Evolutionary conservation across 2,329 filamentous ascomycete species (phyloP).

Genomic region (Thielaviopsis ethacetica): DNA sequence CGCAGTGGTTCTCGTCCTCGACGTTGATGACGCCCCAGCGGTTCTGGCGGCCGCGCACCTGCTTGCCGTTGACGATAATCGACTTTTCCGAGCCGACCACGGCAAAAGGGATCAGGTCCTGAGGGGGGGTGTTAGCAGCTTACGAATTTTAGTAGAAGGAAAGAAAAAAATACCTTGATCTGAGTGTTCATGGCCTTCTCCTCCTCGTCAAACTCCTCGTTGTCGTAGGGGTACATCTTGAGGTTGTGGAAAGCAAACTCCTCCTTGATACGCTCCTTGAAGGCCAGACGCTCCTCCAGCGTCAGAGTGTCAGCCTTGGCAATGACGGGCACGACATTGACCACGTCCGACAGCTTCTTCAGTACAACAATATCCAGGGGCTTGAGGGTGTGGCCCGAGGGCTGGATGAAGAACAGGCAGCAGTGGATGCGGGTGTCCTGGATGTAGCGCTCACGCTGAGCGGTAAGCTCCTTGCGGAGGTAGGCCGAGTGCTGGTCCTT

Average conservation of each 20-base stretch:
- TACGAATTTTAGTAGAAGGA: too few relatives aligned
- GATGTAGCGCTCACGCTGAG: slow-evolving; percentile 97
- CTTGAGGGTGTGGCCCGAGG: slow-evolving; percentile 94
- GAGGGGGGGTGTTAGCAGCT: slow-evolving; percentile 21
- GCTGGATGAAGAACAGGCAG: slow-evolving; percentile 99
- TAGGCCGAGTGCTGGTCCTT: slow-evolving; percentile 99
- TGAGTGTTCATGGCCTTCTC: slow-evolving; percentile 84
- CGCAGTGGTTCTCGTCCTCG: slow-evolving; percentile 98
- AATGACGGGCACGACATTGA: slow-evolving; percentile 97
- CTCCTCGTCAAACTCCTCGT: slow-evolving; percentile 95
- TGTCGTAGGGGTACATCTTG: slow-evolving; percentile 99
- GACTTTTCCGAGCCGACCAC: slow-evolving; percentile 97
- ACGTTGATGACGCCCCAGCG: slow-evolving; percentile 99
- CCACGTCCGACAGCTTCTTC: slow-evolving; percentile 98
- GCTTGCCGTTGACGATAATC: slow-evolving; percentile 93
- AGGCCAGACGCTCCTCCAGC: slow-evolving; percentile 82
- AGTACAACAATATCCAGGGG: slow-evolving; percentile 98
- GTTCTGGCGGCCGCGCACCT: slow-evolving; percentile 95
- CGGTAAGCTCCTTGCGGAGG: slow-evolving; percentile 96
- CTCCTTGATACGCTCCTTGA: slow-evolving; percentile 99
- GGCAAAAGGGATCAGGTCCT: slow-evolving; percentile 92
- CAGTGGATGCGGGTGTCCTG: slow-evolving; percentile 98
- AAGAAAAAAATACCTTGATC: slow-evolving; percentile 62
- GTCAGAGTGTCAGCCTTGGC: slow-evolving; percentile 96
- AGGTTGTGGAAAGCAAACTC: slow-evolving; percentile 99